phyloP scores from a whole-genome alignment of 495 filamentous ascomycete genomes.

The Oleoguttula mirabilis region DNA sequence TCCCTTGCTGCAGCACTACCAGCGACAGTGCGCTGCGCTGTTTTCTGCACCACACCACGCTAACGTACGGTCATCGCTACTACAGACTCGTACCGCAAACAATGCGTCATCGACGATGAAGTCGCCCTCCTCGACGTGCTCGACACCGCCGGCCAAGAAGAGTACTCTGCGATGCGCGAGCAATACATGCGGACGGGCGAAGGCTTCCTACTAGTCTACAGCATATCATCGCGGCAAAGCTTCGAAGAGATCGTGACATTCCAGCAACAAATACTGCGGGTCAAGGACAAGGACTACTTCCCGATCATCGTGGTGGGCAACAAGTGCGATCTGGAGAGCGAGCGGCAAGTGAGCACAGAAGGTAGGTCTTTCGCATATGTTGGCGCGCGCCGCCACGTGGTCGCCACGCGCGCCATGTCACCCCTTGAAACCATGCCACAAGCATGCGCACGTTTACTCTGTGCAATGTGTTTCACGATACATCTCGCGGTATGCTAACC shows the following conservation, averaged over 20 bases:
- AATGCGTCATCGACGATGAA: conserved; percentile 97
- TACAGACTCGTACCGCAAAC: conserved; percentile 99
- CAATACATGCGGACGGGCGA: conserved; percentile 99
- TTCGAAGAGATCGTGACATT: conserved; percentile 98
- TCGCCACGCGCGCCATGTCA: conserved; percentile 1
- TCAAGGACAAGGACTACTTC: conserved; percentile 99
- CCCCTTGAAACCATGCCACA: no score
- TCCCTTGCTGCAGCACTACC: no score
- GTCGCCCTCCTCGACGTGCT: conserved; percentile 94
- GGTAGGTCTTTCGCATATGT: conserved; percentile 43
- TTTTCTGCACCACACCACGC: no score
- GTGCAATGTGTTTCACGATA: not conserved
- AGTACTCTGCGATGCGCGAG: conserved; percentile 98
- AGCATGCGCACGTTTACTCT: not conserved
- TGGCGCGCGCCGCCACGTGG: conserved; percentile 6
- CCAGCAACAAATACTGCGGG: conserved; percentile 94
- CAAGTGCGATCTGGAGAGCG: conserved; percentile 93
- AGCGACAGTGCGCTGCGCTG: no score
- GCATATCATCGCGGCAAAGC: conserved; percentile 89
- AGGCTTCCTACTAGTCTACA: conserved; percentile 95
- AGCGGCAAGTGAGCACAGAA: conserved; percentile 80
- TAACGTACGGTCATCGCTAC: no score
- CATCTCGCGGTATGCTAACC: conserved; percentile 9
- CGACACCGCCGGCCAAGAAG: conserved; percentile 95
- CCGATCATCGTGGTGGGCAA: conserved; percentile 99